Evolutionary conservation across 495 filamentous ascomycete species (phyloP), one percentile per base, ranked within the genome.

Genomic region (Aspergillus campestris): DNA sequence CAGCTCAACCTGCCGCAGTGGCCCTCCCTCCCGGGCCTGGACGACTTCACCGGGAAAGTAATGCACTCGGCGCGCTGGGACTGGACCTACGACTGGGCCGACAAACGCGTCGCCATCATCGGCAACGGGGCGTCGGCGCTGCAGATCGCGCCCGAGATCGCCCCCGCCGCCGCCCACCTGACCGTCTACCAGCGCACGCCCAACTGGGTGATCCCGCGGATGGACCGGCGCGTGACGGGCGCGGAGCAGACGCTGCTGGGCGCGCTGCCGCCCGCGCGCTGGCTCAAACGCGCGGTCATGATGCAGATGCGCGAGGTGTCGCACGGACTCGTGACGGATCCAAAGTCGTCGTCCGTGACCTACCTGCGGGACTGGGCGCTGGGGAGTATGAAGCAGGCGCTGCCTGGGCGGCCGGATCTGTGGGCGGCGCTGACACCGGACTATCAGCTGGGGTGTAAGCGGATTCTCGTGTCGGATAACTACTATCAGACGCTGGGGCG

Each of bases 81-180:
- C 38, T 57, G 58, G 47, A 66, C 51, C 8, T 69, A 71, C 18
- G 66, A 75, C 38, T 64, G 74, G 6, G 55, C 55, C 7, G 70
- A 66, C 5, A 81, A 80, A 47, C 61, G 59, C 11, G 65, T 83
- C 31, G 74, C 71, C 6, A 49, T 80, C 1, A 72, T 82, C 32
- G 78, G 78, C 44, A 72, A 52, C 61, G 75, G 75, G 83, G 34
- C 8, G 39, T 9, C 81, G 12, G 77, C 77, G 8, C 81, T 78
- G n/a, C 84, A 87, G 55, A 84, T 87, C 50, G 70, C 83, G 15
- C 81, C 84, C 10, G 75, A 74, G 36, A 65, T 86, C 27, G 77
- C 78, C 38, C 76, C 75, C 39, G 48, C 73, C 6, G 71, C 74
- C 36, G 58, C 72, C n/a, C 59, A 71, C 8, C 60, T 85, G 5